phyloP scores from a whole-genome alignment of 2,329 filamentous ascomycete species.

The Bipolaris bicolor region DNA sequence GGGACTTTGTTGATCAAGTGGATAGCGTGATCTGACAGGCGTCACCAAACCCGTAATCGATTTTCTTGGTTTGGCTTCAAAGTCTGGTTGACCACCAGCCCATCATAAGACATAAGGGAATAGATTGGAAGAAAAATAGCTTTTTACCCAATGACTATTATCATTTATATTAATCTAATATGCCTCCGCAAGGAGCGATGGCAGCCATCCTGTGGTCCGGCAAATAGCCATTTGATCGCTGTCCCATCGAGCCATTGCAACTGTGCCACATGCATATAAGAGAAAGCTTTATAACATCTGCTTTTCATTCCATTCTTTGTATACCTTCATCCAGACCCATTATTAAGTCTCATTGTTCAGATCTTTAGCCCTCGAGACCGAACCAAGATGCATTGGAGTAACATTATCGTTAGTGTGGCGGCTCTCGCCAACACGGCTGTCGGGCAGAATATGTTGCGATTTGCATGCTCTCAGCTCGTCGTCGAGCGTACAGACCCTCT shows the following conservation, averaged over 20 bases:
- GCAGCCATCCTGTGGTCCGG: slow-evolving; percentile 32
- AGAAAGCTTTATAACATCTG: slow-evolving; percentile 26
- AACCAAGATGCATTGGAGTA: slow-evolving; percentile 41
- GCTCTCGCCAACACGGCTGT: slow-evolving; percentile 32
- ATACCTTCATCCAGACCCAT: slow-evolving; percentile 24
- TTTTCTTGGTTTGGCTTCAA: slow-evolving; percentile 17
- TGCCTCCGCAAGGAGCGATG: slow-evolving; percentile 30
- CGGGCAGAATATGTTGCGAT: slow-evolving; percentile 43
- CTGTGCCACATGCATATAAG: slow-evolving; percentile 39
- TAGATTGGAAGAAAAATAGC: slow-evolving; percentile 28
- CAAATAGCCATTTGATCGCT: slow-evolving; percentile 30
- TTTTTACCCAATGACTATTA: slow-evolving; percentile 34
- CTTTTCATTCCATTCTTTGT: slow-evolving; percentile 15
- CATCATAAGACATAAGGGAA: slow-evolving; percentile 23
- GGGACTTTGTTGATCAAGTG: slow-evolving; percentile 5
- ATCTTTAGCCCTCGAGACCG: slow-evolving; percentile 1
- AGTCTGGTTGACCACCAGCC: slow-evolving; percentile 15
- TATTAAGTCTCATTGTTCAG: neutral
- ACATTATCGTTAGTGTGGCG: slow-evolving; percentile 28
- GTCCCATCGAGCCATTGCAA: slow-evolving; percentile 2
- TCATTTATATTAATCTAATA: slow-evolving; percentile 40
- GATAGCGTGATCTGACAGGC: slow-evolving; percentile 16
- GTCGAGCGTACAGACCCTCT: slow-evolving; percentile 44
- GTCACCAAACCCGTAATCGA: slow-evolving; percentile 19
- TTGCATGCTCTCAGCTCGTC: slow-evolving; percentile 45